These are phyloP conservation scores for Jatropha podagrica DNA, from an alignment of 441 rosid species.

Conservation along the genomic window DNA sequence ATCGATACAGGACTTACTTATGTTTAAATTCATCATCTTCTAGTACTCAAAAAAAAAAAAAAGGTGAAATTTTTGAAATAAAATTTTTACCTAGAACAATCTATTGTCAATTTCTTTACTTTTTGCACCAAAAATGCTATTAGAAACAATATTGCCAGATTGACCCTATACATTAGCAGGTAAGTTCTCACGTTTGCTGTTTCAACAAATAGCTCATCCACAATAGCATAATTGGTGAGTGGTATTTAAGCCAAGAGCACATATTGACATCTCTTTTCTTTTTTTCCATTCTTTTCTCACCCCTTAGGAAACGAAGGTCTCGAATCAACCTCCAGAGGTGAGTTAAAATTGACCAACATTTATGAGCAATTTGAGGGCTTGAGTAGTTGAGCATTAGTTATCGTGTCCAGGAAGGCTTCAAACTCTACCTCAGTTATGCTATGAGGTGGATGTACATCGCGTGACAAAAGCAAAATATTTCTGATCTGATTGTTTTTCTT, in stretches of 20 bases:
- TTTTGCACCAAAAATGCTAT: too few species aligned
- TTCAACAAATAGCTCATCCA: neutral
- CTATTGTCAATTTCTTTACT: too few species aligned
- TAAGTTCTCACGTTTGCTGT: neutral
- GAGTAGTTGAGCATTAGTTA: neutral
- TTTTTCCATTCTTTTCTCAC: neutral
- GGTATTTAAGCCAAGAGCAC: neutral
- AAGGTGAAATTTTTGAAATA: too few species aligned
- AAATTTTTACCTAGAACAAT: too few species aligned
- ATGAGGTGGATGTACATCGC: neutral
- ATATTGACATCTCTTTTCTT: slow-evolving; percentile 4
- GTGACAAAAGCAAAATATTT: neutral
- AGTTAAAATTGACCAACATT: slow-evolving; percentile 4
- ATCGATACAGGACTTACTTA: too few species aligned
- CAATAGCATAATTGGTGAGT: neutral
- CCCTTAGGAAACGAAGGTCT: slow-evolving; percentile 17
- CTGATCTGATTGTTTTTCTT: neutral
- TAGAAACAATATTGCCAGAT: neutral
- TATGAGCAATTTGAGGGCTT: neutral
- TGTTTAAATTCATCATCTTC: too few species aligned
- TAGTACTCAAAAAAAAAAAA: too few species aligned
- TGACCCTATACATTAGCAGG: neutral
- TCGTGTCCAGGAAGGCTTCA: neutral
- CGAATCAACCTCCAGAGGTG: slow-evolving; percentile 17
- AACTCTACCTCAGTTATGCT: slow-evolving; percentile 8